Percentiles rank a stretch among this genome's conserved stretches.
phyloP scores from a whole-genome alignment of 805 yeast species.

The Tetrapisispora phaffii region DNA sequence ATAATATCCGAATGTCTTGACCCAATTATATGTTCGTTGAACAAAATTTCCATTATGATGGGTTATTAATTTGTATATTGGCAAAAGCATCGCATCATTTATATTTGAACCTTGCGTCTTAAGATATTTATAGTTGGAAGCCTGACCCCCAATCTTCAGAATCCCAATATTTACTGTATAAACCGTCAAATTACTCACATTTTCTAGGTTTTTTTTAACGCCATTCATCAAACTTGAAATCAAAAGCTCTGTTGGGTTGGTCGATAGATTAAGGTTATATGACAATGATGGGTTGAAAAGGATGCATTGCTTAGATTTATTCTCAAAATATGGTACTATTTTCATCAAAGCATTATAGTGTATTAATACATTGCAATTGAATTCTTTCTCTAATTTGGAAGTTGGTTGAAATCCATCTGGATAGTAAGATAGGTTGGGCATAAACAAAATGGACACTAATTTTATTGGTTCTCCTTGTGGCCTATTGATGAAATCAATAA shows the following conservation, averaged over 20 bases:
- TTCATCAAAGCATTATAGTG: slow-evolving; percentile 17
- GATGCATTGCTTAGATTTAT: slow-evolving; percentile 15
- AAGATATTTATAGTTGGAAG: slow-evolving; percentile 26
- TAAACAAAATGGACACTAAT: slow-evolving; percentile 21
- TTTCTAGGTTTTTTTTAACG: slow-evolving; percentile 12
- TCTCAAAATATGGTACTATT: slow-evolving; percentile 16
- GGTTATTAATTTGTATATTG: slow-evolving; percentile 22
- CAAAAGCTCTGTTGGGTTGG: slow-evolving; percentile 23
- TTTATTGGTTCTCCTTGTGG: slow-evolving; percentile 5
- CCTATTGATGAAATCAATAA: slow-evolving; percentile 12
- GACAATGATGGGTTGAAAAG: slow-evolving; percentile 26
- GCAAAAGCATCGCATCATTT: slow-evolving; percentile 15
- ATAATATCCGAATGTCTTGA: slow-evolving; percentile 11
- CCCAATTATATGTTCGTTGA: slow-evolving; percentile 7
- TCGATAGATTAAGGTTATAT: slow-evolving; percentile 14
- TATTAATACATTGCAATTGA: slow-evolving; percentile 18
- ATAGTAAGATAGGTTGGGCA: slow-evolving; percentile 28
- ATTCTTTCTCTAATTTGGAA: slow-evolving; percentile 15
- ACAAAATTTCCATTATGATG: slow-evolving; percentile 15
- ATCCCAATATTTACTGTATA: slow-evolving; percentile 23
- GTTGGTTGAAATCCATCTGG: slow-evolving; percentile 21
- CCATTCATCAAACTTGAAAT: slow-evolving; percentile 22
- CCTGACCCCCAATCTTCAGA: slow-evolving; percentile 24
- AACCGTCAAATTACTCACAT: slow-evolving; percentile 8
- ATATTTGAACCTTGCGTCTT: slow-evolving; percentile 19